Percentiles rank a stretch among this genome's conserved stretches.
phyloP scores from a whole-genome alignment of 2,329 filamentous ascomycete genomes.

The Kalmusia sp. region DNA sequence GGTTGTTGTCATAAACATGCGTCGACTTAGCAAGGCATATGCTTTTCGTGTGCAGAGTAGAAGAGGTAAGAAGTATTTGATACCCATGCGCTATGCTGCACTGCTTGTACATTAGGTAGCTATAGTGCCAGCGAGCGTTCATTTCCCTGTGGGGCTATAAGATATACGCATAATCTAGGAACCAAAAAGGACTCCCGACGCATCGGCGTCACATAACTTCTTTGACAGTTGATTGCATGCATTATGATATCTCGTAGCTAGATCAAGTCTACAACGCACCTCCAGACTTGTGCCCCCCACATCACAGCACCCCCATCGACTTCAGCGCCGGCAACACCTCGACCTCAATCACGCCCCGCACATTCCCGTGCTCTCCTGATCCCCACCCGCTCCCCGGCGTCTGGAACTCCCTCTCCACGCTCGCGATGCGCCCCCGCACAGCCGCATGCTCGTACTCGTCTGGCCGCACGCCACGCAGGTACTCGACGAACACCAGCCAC shows the following conservation, averaged over 20 bases:
- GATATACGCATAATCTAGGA: not conserved
- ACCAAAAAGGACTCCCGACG: no score
- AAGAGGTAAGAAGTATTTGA: not conserved
- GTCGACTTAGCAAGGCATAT: not conserved
- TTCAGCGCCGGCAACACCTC: slow-evolving; percentile 14
- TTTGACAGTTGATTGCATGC: no score
- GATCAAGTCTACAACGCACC: no score
- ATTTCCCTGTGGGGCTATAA: not conserved
- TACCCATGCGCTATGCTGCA: not conserved
- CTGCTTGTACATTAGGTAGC: slow-evolving; percentile 5
- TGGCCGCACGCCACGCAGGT: slow-evolving; percentile 32
- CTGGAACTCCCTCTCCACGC: slow-evolving; percentile 23
- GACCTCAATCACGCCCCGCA: slow-evolving; percentile 19
- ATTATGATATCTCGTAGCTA: no score
- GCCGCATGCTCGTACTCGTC: slow-evolving; percentile 13
- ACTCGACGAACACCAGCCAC: slow-evolving; percentile 56
- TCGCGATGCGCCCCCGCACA: slow-evolving; percentile 18
- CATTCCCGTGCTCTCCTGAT: slow-evolving; percentile 1
- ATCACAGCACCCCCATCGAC: slow-evolving; percentile 5
- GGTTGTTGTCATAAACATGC: not conserved
- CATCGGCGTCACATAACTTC: no score
- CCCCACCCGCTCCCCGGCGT: slow-evolving; percentile 5
- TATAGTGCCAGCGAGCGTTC: not conserved
- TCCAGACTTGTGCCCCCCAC: not conserved
- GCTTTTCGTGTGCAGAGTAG: not conserved